Conservation (phyloP, 768 basidiomycete genomes). For the Leccinum truebloodii region DNA sequence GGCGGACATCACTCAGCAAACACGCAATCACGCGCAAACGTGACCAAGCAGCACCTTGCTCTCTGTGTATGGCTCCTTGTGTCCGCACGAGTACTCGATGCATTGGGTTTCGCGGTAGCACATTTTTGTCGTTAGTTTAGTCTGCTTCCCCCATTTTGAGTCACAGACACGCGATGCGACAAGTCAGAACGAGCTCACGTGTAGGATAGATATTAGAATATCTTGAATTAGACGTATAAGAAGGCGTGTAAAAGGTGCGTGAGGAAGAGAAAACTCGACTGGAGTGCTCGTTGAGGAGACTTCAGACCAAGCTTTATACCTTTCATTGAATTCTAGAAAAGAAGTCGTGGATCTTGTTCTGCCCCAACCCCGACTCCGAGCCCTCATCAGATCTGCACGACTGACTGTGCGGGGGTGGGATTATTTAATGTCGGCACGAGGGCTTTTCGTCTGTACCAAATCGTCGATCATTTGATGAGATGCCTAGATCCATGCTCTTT, state of each 20-base stretch:
- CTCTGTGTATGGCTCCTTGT: constrained; percentile 33
- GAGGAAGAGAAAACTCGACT: constrained; percentile 6
- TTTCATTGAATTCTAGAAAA: constrained; percentile 6
- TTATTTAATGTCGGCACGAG: constrained; percentile 14
- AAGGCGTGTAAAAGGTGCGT: constrained; percentile 1
- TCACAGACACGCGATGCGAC: constrained; percentile 13
- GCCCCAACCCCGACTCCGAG: constrained; percentile 11
- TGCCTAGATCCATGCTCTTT: constrained; percentile 20
- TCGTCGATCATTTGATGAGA: constrained; percentile 28
- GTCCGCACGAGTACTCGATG: constrained; percentile 40
- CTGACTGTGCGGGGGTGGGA: constrained; percentile 16
- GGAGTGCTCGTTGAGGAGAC: constrained; percentile 11
- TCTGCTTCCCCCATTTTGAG: constrained; percentile 6
- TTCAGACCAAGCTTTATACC: constrained; percentile 26
- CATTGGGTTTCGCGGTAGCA: constrained; percentile 44
- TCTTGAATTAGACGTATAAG: constrained; percentile 7
- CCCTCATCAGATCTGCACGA: constrained; percentile 12
- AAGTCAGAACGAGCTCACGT: constrained; percentile 16
- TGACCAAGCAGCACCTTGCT: constrained; percentile 30
- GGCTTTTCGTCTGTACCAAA: constrained; percentile 12
- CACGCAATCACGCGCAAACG: constrained; percentile 26
- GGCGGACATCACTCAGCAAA: constrained; percentile 9
- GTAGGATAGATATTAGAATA: constrained; percentile 26
- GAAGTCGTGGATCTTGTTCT: constrained; percentile 8
- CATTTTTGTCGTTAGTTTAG: constrained; percentile 32